A percentile compares a stretch with the other conserved stretches of the same genome.
Evolutionary conservation across 768 basidiomycete genomes (phyloP).

Genomic region (Boletellus ananiceps): DNA sequence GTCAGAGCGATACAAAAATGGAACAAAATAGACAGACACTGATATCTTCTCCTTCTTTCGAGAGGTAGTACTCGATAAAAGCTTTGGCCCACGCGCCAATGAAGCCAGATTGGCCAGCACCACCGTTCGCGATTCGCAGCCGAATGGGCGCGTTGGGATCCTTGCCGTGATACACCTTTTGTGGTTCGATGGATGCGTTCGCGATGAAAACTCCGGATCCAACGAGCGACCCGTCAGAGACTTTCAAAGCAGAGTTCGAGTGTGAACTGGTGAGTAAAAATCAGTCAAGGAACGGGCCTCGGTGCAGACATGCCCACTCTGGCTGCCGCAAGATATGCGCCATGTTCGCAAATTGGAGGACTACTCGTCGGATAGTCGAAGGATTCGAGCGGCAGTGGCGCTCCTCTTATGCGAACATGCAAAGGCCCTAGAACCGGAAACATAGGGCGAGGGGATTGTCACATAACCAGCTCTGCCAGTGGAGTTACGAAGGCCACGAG

Average conservation of each 20-base stretch:
- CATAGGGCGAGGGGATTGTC: not conserved
- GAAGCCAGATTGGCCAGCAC: slow-evolving; percentile 49
- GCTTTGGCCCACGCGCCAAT: slow-evolving; percentile 44
- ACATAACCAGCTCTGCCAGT: not conserved
- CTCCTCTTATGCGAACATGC: not conserved
- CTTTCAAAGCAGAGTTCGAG: not conserved
- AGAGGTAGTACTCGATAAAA: slow-evolving; percentile 35
- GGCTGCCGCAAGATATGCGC: not conserved
- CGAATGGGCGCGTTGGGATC: slow-evolving; percentile 31
- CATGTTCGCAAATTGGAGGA: not conserved
- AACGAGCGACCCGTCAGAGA: slow-evolving; percentile 1
- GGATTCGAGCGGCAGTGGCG: not conserved
- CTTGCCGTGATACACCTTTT: slow-evolving; percentile 39
- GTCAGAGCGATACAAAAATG: not conserved
- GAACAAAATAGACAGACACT: slow-evolving; percentile 29
- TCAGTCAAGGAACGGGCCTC: not conserved
- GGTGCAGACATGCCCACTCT: not conserved
- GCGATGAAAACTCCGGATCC: slow-evolving; percentile 1
- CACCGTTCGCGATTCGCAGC: slow-evolving; percentile 47
- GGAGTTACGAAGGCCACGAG: not conserved
- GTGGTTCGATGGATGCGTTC: slow-evolving; percentile 10
- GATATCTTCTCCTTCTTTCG: slow-evolving; percentile 24
- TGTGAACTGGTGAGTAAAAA: not conserved
- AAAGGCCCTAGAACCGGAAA: not conserved
- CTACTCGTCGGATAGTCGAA: not conserved